phyloP scores from a whole-genome alignment of 1,284 basidiomycete genomes.

The Termitomyces sp. region DNA sequence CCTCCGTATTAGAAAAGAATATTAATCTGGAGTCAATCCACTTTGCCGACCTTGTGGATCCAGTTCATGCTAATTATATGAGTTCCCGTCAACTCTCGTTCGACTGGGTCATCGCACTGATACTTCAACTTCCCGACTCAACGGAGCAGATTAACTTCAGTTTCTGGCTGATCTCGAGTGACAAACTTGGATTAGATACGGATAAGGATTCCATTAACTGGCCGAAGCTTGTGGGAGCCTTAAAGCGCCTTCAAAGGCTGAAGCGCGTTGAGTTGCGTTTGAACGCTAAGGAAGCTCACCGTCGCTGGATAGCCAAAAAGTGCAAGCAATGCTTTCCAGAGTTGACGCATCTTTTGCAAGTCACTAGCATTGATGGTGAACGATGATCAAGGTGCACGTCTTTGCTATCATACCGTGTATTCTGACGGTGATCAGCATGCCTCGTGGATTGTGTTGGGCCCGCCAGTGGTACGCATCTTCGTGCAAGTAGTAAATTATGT shows the following conservation, averaged over 20 bases:
- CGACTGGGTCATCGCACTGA: constrained; percentile 10
- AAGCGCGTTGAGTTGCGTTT: constrained; percentile 5
- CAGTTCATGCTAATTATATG: not conserved
- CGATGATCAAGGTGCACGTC: not conserved
- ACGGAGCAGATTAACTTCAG: constrained; percentile 8
- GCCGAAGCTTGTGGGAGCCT: not conserved
- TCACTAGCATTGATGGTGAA: not conserved
- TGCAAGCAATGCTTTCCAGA: constrained; percentile 1
- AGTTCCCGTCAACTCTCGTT: constrained; percentile 2
- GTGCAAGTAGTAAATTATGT: not conserved
- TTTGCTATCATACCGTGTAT: not conserved
- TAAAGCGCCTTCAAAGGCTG: not conserved
- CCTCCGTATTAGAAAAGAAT: constrained; percentile 7
- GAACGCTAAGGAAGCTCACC: constrained; percentile 1
- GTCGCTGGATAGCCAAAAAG: constrained; percentile 5
- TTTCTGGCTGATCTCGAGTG: constrained; percentile 14
- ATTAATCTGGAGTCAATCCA: constrained; percentile 5
- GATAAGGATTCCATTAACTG: constrained; percentile 3
- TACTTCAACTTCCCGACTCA: constrained; percentile 8
- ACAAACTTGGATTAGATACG: constrained; percentile 9
- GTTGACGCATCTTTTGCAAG: not conserved
- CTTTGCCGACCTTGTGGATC: constrained; percentile 15
- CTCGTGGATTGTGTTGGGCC: not conserved
- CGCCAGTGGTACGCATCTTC: not conserved
- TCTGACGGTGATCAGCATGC: too few relatives aligned